phyloP scores from a whole-genome alignment of 495 filamentous ascomycete genomes.

The Aspergillus bertholletiae region DNA sequence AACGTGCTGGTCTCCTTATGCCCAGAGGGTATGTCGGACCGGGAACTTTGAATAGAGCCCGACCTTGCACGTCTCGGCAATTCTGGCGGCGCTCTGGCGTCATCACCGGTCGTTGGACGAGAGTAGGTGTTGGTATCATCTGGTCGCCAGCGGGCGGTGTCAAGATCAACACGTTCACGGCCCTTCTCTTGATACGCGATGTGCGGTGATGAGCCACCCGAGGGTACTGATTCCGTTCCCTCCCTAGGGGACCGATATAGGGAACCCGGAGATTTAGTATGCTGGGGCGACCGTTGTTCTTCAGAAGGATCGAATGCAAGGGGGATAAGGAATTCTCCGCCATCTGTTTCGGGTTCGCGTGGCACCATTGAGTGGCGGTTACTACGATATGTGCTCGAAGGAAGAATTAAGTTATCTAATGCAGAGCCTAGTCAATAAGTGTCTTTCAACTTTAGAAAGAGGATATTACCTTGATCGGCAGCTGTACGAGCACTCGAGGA shows the following conservation, averaged over 20 bases:
- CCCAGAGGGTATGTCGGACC: constrained; percentile 44
- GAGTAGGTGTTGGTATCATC: constrained; percentile 19
- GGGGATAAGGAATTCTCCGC: constrained; percentile 84
- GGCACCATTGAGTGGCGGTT: constrained; percentile 66
- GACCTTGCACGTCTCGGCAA: constrained; percentile 58
- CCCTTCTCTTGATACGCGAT: constrained; percentile 90
- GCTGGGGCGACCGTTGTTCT: constrained; percentile 48
- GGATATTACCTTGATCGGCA: constrained; percentile 21
- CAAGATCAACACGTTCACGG: constrained; percentile 49
- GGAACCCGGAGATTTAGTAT: constrained; percentile 26
- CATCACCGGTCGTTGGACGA: background rate
- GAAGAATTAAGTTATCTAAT: constrained; percentile 60
- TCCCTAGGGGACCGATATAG: constrained; percentile 27
- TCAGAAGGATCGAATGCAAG: constrained; percentile 84
- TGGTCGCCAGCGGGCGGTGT: constrained; percentile 40
- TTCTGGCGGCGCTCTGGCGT: constrained; percentile 46
- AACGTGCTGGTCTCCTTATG: constrained; percentile 31
- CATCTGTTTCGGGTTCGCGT: constrained; percentile 58
- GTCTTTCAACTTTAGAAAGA: background rate
- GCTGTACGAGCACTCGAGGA: constrained; percentile 4
- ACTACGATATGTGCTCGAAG: constrained; percentile 72
- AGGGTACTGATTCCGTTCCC: constrained; percentile 7
- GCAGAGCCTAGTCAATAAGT: background rate
- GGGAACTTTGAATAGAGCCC: constrained; percentile 61
- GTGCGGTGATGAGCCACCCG: constrained; percentile 63